Evolutionary conservation across 202 grass and related monocot species (phyloP).

Genomic region (Bolboschoenoplectus hybrid): DNA sequence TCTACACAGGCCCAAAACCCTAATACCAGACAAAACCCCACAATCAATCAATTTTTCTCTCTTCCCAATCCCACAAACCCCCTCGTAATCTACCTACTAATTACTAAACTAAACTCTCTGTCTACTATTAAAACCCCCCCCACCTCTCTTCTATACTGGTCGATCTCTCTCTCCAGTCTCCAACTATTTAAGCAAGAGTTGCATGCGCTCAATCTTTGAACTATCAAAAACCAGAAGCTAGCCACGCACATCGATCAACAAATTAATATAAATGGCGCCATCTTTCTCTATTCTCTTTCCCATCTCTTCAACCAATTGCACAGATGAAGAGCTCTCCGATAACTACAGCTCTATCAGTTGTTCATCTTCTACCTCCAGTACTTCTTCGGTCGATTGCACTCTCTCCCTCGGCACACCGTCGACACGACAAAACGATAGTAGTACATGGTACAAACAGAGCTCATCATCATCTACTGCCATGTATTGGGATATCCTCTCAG

Average conservation of each 20-base stretch:
- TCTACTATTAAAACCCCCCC: constrained; percentile 7
- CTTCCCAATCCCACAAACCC: constrained; percentile 27
- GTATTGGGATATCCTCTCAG: constrained; percentile 43
- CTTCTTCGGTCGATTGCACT: constrained; percentile 77
- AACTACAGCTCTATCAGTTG: constrained; percentile 39
- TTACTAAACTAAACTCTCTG: constrained; percentile 10
- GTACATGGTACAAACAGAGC: constrained; percentile 25
- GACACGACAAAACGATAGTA: constrained; percentile 56
- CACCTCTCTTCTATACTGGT: neutral
- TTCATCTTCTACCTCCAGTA: constrained; percentile 27
- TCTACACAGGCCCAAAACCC: constrained; percentile 16
- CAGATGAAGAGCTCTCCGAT: constrained; percentile 23
- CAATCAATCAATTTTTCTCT: constrained; percentile 33
- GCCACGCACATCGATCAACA: neutral
- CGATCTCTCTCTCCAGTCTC: neutral
- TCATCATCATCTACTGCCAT: constrained; percentile 20
- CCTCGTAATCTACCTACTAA: constrained; percentile 33
- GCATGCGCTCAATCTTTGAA: constrained; percentile 61
- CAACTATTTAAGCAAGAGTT: constrained; percentile 21
- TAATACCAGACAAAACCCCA: constrained; percentile 11
- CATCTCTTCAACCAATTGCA: constrained; percentile 40
- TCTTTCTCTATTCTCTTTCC: constrained; percentile 74
- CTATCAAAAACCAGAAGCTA: constrained; percentile 45
- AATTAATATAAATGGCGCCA: constrained; percentile 30
- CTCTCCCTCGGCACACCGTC: constrained; percentile 91